Evolutionary conservation across 176 grass and related monocot genomes (phyloP).

Genomic region (Alopecurus myosuroides): DNA sequence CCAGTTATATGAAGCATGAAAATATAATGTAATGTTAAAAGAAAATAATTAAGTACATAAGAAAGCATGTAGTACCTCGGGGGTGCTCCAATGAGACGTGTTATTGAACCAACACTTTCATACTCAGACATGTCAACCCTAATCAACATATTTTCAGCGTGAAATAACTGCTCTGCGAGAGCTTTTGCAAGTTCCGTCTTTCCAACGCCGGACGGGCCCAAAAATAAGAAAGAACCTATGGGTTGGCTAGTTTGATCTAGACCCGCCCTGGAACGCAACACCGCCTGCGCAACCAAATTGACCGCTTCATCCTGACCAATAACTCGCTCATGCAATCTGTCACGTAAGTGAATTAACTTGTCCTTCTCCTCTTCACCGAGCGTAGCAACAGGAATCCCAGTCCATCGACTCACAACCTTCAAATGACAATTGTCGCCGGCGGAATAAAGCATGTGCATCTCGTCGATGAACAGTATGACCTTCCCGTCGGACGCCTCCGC

Average conservation of each 20-base stretch:
- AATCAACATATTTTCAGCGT: neutral
- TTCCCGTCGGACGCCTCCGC: no score
- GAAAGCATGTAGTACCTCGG: neutral
- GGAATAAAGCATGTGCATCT: neutral
- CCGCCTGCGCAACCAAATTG: neutral
- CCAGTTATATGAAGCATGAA: neutral
- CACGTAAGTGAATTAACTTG: no score
- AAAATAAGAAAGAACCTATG: neutral
- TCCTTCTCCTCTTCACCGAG: no score
- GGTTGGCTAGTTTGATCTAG: neutral
- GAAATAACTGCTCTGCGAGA: neutral
- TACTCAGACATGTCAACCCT: neutral
- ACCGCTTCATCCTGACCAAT: no score
- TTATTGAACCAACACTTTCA: neutral
- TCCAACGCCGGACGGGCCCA: neutral
- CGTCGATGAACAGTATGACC: no score
- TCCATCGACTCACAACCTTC: neutral
- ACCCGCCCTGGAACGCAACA: neutral
- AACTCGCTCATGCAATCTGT: no score
- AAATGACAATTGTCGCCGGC: neutral
- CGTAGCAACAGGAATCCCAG: no score
- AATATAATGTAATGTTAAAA: neutral
- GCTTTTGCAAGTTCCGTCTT: neutral
- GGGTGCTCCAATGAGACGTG: neutral
- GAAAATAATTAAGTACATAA: neutral